phyloP scores from a whole-genome alignment of 208 protist species.

The Leishmania martiniquensis region DNA sequence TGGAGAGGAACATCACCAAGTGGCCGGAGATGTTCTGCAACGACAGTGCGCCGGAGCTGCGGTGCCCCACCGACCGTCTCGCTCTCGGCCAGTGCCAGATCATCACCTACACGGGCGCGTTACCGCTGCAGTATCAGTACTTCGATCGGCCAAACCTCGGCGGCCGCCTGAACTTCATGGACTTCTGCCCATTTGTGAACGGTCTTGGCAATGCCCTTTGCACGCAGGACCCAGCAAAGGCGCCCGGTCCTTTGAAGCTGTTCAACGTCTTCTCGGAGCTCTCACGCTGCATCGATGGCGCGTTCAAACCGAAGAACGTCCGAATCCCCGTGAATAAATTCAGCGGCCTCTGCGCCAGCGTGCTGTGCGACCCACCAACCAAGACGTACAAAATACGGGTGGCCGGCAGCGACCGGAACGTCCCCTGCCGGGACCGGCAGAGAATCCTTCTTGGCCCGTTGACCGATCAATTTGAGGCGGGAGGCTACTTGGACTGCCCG shows the following conservation, averaged over 20 bases:
- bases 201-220: neutral
- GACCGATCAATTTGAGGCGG: constrained; percentile 12
- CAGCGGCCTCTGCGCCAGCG: constrained; percentile 1
- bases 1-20: constrained; percentile 31
- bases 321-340: neutral
- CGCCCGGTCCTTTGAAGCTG: neutral
- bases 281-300: constrained; percentile 2
- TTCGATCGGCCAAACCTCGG: neutral
- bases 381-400: constrained; percentile 6
- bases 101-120: neutral
- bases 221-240: neutral
- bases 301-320: neutral
- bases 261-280: constrained; percentile 10
- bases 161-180: neutral
- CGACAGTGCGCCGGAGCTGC: neutral
- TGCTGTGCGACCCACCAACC: neutral
- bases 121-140: neutral
- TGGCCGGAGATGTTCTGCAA: constrained; percentile 63
- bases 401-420: constrained; percentile 1
- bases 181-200: neutral
- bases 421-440: neutral
- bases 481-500: neutral
- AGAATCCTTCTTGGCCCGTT: neutral
- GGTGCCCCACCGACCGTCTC: neutral
- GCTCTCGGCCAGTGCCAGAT: neutral